These are phyloP conservation scores for Melaleuca quinquenervia DNA, from an alignment of 345 rosid genomes.

Conservation along the genomic window DNA sequence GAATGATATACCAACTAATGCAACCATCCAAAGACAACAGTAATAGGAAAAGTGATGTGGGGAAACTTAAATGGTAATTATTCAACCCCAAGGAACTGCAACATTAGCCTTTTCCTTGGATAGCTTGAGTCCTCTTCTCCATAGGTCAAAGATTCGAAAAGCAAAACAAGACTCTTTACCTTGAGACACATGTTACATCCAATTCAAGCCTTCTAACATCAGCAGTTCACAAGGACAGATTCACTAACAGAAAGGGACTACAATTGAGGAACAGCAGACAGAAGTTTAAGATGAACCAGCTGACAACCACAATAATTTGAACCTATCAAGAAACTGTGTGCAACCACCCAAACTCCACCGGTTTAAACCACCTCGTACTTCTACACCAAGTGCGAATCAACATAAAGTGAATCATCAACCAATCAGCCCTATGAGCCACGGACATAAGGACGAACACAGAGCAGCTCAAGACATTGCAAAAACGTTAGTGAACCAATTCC, in stretches of 20 bases:
- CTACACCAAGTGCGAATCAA: background rate
- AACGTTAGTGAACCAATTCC: background rate
- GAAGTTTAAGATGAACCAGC: background rate
- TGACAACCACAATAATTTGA: background rate
- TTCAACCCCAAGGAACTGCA: background rate
- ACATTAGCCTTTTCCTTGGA: background rate
- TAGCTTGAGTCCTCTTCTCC: background rate
- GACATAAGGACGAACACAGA: background rate
- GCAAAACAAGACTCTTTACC: background rate
- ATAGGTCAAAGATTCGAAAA: rapidly evolving
- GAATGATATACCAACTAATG: background rate
- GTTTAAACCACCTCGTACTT: background rate
- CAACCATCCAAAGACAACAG: background rate
- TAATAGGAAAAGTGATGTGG: no score
- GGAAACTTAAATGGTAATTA: background rate
- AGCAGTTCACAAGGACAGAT: background rate
- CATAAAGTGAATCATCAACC: background rate
- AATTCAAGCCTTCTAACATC: background rate
- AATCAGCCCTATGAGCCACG: background rate
- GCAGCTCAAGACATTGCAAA: background rate
- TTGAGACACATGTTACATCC: background rate
- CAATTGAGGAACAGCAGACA: background rate
- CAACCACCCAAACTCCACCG: background rate
- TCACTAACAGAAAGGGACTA: background rate
- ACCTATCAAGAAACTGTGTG: rapidly evolving